These are phyloP conservation scores for Xylariaceae sp. DNA, from an alignment of 2,329 filamentous ascomycete species.

Conservation along the genomic window DNA sequence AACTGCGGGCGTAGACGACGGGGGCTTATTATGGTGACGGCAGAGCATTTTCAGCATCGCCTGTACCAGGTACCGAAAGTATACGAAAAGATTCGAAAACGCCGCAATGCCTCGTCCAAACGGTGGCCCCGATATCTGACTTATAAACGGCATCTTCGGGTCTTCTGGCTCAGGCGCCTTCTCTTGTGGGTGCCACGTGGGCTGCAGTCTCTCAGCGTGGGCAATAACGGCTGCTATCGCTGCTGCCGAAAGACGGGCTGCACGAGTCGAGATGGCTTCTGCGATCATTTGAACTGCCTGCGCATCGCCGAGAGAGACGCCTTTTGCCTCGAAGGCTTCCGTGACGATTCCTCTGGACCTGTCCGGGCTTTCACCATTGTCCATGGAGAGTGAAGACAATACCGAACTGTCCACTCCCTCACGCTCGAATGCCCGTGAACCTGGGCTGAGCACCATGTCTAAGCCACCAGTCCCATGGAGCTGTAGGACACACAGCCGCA, in stretches of 20 bases:
- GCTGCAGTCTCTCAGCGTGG: constrained; percentile 43
- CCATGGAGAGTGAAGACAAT: constrained; percentile 55
- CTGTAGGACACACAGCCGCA: constrained; percentile 55
- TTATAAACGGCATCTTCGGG: neutral
- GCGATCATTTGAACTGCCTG: constrained; percentile 54
- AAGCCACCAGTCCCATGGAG: constrained; percentile 15
- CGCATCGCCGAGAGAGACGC: constrained; percentile 46
- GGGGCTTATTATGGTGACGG: neutral
- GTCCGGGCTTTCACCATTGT: constrained; percentile 46
- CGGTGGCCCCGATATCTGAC: neutral
- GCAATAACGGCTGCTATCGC: constrained; percentile 57
- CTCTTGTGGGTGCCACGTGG: constrained; percentile 3
- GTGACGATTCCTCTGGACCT: constrained; percentile 30
- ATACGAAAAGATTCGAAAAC: neutral
- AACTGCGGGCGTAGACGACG: neutral
- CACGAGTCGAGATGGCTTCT: constrained; percentile 56
- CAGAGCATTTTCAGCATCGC: neutral
- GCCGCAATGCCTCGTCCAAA: neutral
- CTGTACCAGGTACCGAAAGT: neutral
- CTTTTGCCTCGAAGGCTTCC: constrained; percentile 33
- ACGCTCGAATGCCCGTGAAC: constrained; percentile 42
- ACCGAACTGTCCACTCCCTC: constrained; percentile 65
- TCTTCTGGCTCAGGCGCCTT: too few relatives aligned
- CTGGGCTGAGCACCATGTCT: constrained; percentile 1
- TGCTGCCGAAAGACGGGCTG: constrained; percentile 58